These are phyloP conservation scores for Globisporangium mamillatum DNA, from an alignment of 352 stramenopile genomes.

Conservation along the genomic window DNA sequence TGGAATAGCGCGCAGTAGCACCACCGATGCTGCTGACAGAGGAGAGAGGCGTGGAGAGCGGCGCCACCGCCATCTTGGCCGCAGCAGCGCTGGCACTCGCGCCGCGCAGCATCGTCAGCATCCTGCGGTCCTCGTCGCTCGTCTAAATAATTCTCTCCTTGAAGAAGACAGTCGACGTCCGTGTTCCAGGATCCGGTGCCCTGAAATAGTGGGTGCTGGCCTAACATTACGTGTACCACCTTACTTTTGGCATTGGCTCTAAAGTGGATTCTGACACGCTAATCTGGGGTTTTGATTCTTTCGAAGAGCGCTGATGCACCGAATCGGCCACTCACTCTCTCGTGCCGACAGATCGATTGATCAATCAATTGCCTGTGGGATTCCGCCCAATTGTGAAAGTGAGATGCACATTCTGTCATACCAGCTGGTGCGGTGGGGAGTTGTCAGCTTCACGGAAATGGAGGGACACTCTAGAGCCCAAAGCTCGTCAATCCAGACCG, in stretches of 20 bases:
- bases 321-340: not conserved
- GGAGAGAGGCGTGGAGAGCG: not conserved
- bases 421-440: not conserved
- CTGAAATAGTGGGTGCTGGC: not conserved
- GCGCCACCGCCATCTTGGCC: not conserved
- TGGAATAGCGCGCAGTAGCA: not conserved
- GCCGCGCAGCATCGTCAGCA: slow-evolving; percentile 12
- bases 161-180: not conserved
- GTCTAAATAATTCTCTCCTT: not conserved
- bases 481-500: not conserved
- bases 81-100: not conserved
- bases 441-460: not conserved
- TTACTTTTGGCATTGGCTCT: not conserved
- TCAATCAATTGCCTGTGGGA: not conserved
- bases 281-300: not conserved
- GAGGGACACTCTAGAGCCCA: not conserved
- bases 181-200: not conserved
- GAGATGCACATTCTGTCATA: not conserved
- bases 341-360: not conserved
- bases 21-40: not conserved
- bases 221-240: not conserved
- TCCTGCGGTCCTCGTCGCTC: not conserved
- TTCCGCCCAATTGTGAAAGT: not conserved
- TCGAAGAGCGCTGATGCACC: not conserved
- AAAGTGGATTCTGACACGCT: not conserved